Evolutionary conservation across 768 basidiomycete species (phyloP).

Genomic region (Obba rivulosa): DNA sequence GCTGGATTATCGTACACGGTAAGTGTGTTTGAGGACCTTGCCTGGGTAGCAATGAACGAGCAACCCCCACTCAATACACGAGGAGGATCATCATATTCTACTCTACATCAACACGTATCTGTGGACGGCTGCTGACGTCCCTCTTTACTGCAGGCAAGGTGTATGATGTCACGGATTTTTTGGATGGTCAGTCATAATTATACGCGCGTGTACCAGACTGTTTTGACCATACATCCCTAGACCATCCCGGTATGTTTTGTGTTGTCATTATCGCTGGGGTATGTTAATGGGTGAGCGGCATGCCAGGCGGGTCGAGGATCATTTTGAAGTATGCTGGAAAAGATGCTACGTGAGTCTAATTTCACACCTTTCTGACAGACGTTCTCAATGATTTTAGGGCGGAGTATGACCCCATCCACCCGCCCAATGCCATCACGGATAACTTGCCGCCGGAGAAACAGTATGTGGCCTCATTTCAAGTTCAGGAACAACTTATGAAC

Average conservation of each 20-base stretch:
- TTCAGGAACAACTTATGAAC: neutral
- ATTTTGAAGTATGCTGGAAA: conserved; percentile 50
- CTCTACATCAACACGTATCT: neutral
- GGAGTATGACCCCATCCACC: conserved; percentile 88
- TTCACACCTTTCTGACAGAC: too few species aligned
- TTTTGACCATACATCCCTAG: conserved; percentile 1
- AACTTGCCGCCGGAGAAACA: conserved; percentile 84
- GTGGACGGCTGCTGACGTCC: neutral
- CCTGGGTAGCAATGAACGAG: neutral
- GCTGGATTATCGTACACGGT: conserved; percentile 85
- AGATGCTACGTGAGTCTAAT: conserved; percentile 34
- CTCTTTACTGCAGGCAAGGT: conserved; percentile 27
- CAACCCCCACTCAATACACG: neutral
- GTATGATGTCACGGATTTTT: conserved; percentile 40
- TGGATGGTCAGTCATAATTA: conserved; percentile 24
- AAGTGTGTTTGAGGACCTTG: neutral
- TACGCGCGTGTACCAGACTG: conserved; percentile 4
- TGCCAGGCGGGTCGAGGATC: conserved; percentile 41
- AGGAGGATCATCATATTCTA: neutral
- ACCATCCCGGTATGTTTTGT: conserved; percentile 18
- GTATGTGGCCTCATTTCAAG: conserved; percentile 9
- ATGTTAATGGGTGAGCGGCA: neutral
- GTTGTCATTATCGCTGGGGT: neutral
- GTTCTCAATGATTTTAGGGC: conserved; percentile 9
- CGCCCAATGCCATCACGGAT: conserved; percentile 71